Base-by-base conservation (phyloP, 2,329 filamentous ascomycete species). In the Colletotrichum sansevieriae region DNA sequence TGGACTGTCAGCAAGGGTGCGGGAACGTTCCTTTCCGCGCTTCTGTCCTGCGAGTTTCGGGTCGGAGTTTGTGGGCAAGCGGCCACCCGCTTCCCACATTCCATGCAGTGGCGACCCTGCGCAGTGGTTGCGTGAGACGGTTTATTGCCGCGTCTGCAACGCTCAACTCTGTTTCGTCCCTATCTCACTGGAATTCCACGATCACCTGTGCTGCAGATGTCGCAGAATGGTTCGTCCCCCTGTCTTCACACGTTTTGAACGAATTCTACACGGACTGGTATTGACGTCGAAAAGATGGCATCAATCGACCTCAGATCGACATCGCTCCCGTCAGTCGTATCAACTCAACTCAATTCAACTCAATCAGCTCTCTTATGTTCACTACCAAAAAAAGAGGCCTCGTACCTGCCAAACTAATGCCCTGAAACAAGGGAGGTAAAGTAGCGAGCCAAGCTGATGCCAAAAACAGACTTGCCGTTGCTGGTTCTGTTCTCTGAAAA, bases 351-450 rank as follows among this genome's bases (percentile, higher is more conserved):
- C 4, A 54, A 29, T 18, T 60, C 22, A 22, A 5, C 22, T 33
- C 22, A 29, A 18, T 60, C 22, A 22, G 25, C 22, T 33, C 22
- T 60, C 57, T 46, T 49, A 39, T 39, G 13, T 25, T 12, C 35
- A 41, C 51, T 11, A 54, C 3, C 25, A n/a, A 29, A n/a, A 1
- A n/a, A 12, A 22, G 15, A 18, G 43, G 11, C 20, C 47, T n/a
- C 15, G 6, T 33, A 15, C 41, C 56, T 20, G 25, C 39, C 25
- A 20, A 64, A 56, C 37, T 41, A 15, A 11, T 33, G 46, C n/a
- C 62, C 62, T 65, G 55, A 68, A 68, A 65, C 65, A 60, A 60
- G 43, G 22, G 41, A 55, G 55, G 43, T 51, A n/a, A 20, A 51
- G 29, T 25, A 51, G 47, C 20, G 49, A 33, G 33, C 29, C 11